phyloP scores from a whole-genome alignment of 768 basidiomycete species.

The Dictyophora rubrovolvata region DNA sequence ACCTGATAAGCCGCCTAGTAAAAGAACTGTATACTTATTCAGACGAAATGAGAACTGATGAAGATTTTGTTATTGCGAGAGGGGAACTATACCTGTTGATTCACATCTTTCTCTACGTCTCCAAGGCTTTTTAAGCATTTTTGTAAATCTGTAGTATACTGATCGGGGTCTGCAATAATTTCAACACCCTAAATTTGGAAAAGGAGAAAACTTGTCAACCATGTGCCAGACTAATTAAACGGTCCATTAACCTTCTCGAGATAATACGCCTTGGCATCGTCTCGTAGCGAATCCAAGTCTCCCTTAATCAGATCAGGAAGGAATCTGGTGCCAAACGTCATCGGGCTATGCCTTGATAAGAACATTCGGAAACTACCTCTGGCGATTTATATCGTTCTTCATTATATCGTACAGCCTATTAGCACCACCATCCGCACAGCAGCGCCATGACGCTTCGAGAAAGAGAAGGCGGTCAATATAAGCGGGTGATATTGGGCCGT shows the following conservation, averaged over 20 bases:
- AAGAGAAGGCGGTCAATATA: constrained; percentile 29
- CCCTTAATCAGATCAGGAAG: constrained; percentile 86
- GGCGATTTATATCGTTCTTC: constrained; percentile 16
- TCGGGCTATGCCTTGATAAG: not conserved
- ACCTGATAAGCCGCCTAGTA: constrained; percentile 85
- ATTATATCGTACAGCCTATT: constrained; percentile 67
- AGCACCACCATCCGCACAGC: constrained; percentile 84
- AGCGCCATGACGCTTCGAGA: constrained; percentile 31
- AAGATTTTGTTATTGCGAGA: not conserved
- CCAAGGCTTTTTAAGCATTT: constrained; percentile 70
- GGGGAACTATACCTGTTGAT: constrained; percentile 23
- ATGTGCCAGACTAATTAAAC: not conserved
- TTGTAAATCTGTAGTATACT: constrained; percentile 90
- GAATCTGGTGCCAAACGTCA: constrained; percentile 34
- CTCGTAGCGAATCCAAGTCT: constrained; percentile 81
- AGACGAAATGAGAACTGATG: not conserved
- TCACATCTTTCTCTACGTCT: constrained; percentile 40
- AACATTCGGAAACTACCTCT: not conserved
- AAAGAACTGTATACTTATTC: constrained; percentile 52
- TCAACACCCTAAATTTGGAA: constrained; percentile 61
- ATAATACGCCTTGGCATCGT: constrained; percentile 68
- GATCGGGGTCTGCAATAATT: constrained; percentile 57
- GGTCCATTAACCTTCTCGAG: constrained; percentile 35
- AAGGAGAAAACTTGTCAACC: not conserved
- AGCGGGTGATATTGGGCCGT: not conserved